Base-by-base conservation (phyloP, 2,329 filamentous ascomycete genomes). In the Aphanoascus verrucosus region DNA sequence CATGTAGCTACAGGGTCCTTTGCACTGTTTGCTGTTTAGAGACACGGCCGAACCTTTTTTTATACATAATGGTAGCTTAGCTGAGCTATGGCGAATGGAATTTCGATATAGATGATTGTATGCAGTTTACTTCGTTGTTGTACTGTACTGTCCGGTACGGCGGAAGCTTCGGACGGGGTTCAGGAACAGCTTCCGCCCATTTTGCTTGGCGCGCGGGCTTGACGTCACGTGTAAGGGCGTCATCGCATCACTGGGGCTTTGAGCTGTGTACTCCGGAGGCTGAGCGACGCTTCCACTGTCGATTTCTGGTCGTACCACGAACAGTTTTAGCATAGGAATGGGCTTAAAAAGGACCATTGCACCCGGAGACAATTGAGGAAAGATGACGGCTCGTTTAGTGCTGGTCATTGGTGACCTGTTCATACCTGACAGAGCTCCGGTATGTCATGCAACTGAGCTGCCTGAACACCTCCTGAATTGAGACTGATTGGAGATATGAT, bases 351-450 rank as follows among this genome's bases (percentile, higher is more conserved):
- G 35, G 6, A 38, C 14, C 11, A 20, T 48, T 31, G n/a, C 17
- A 45, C 34, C 17, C 32, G 50, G 17, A 31, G 41, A 46, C 6
- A 4, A 3, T 41, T 52, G 37, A 44, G n/a, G n/a, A n/a, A 52
- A 3, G 34, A 85, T 82, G 77, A 88, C 91, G 75, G 88, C 88
- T 59, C 88, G 91, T 72, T 79, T 95, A 61, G 89, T 94, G 67
- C 81, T 95, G 67, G 88, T 93, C 66, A 88, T 95, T 62, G 88
- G 88, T 69, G 89, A 95, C 74, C 81, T 95, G 52, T 89, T 94
- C 75, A 94, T 95, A 72, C 89, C 89, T 63, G 89, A 95, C 72
- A 80, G 89, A 68, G 89, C 88, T 63, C 83, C 93, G 59, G 89
- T 80, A 68, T 62, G 72, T 52, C 42, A 14, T 8, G 12, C 5